A percentile compares a stretch with the other conserved stretches of the same genome.
Evolutionary conservation across 306 rosid genomes (phyloP).

Genomic region (Aeschynomene evenia): DNA sequence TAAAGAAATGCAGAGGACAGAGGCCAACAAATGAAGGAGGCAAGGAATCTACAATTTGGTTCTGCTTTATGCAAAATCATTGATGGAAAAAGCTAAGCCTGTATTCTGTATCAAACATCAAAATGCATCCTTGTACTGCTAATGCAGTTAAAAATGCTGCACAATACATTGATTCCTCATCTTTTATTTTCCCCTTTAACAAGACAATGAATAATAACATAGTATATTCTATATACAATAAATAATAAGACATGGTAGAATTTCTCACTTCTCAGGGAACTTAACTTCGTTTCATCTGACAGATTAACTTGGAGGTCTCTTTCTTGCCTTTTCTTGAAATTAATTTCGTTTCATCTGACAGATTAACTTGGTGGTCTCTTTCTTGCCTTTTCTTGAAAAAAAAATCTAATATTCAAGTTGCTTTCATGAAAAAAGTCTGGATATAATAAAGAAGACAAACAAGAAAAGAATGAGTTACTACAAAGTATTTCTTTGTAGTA

Average conservation of each 20-base stretch:
- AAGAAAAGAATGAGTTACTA: not conserved
- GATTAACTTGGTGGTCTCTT: no score
- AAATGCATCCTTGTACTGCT: not conserved
- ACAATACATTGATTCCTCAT: not conserved
- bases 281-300: not conserved
- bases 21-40: constrained; percentile 23
- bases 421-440: not conserved
- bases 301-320: not conserved
- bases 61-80: constrained; percentile 28
- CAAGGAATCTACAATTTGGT: constrained; percentile 13
- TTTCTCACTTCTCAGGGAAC: not conserved
- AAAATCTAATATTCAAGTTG: not conserved
- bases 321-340: not conserved
- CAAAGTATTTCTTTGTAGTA: not conserved
- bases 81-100: constrained; percentile 33
- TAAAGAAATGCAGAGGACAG: not conserved
- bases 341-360: no score
- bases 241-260: not conserved
- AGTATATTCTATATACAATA: no score
- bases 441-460: not conserved
- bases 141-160: not conserved
- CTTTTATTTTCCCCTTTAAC: not conserved
- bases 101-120: not conserved
- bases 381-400: no score
- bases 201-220: not conserved